Percentiles rank a stretch among this genome's conserved stretches.
These are phyloP conservation scores for Exobasidium cylindrosporum DNA, from an alignment of 1,284 basidiomycete species.

Conservation along the genomic window DNA sequence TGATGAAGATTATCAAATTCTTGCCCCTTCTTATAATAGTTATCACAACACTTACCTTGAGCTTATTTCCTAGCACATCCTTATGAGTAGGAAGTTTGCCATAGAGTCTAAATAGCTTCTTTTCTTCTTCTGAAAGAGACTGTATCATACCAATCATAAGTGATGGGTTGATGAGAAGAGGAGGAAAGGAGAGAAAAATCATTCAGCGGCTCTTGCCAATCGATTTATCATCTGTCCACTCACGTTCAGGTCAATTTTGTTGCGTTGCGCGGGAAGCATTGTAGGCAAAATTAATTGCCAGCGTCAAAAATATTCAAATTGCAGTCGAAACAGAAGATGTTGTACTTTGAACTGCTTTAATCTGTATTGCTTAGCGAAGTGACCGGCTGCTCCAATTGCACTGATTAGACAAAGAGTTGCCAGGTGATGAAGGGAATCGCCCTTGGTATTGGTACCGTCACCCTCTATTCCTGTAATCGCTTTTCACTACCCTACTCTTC, in stretches of 20 bases:
- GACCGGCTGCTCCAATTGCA: no score
- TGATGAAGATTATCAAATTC: no score
- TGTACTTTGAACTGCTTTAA: no score
- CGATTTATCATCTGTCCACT: conserved; percentile 48
- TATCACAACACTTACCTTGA: conserved; percentile 84
- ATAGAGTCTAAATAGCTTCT: conserved; percentile 89
- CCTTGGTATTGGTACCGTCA: no score
- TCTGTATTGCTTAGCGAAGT: no score
- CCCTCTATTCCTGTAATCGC: no score
- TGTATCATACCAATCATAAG: conserved; percentile 52
- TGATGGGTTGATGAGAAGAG: no score
- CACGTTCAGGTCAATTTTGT: conserved; percentile 88
- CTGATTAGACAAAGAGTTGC: no score
- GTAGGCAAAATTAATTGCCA: conserved; percentile 20
- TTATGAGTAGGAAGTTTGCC: conserved; percentile 90
- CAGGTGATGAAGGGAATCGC: no score
- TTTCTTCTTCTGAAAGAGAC: conserved; percentile 84
- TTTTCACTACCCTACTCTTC: no score
- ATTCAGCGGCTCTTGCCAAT: neutral
- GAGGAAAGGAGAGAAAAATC: neutral
- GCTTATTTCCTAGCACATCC: conserved; percentile 87
- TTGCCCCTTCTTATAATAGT: no score
- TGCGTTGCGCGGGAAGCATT: conserved; percentile 78
- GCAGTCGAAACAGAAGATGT: no score
- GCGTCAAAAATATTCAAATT: neutral